Conservation (phyloP, 805 yeast species). For the Teunomyces barrocoloradensis region DNA sequence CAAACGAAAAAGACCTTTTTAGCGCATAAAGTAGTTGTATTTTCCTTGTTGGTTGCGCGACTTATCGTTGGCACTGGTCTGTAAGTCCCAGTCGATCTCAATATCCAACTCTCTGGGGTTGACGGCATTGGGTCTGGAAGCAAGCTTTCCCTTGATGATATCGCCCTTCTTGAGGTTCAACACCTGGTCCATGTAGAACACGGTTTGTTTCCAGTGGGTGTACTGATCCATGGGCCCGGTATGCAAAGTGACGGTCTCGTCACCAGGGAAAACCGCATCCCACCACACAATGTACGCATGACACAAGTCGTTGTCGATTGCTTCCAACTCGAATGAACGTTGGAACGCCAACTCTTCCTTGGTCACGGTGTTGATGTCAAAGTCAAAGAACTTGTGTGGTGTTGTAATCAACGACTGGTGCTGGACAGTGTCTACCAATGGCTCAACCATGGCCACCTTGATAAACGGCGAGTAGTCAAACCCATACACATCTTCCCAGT, state of each 20-base stretch:
- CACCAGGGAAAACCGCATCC: conserved; percentile 83
- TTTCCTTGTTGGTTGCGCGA: conserved; percentile 58
- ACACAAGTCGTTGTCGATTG: conserved; percentile 74
- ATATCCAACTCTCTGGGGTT: conserved; percentile 93
- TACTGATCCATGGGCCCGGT: conserved; percentile 94
- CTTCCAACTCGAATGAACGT: conserved; percentile 64
- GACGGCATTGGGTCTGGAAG: conserved; percentile 68
- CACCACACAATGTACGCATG: conserved; percentile 95
- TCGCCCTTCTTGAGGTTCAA: conserved; percentile 78
- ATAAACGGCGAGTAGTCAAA: conserved; percentile 93
- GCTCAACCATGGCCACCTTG: conserved; percentile 84
- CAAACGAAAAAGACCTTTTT: conserved; percentile 7
- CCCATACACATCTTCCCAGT: conserved; percentile 97
- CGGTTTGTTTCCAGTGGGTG: conserved; percentile 99
- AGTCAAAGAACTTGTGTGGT: conserved; percentile 65
- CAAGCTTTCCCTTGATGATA: conserved; percentile 62
- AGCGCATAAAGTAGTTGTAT: conserved; percentile 71
- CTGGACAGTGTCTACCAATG: conserved; percentile 94
- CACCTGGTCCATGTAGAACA: conserved; percentile 83
- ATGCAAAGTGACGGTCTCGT: conserved; percentile 68
- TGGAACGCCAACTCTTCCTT: conserved; percentile 79
- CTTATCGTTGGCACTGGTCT: conserved; percentile 43
- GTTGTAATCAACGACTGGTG: conserved; percentile 70
- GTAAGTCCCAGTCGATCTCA: conserved; percentile 57
- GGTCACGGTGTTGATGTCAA: conserved; percentile 87